A percentile compares a stretch with the other conserved stretches of the same genome.
These are phyloP conservation scores for Saccharomycopsis olivae DNA, from an alignment of 805 yeast genomes.

Conservation along the genomic window DNA sequence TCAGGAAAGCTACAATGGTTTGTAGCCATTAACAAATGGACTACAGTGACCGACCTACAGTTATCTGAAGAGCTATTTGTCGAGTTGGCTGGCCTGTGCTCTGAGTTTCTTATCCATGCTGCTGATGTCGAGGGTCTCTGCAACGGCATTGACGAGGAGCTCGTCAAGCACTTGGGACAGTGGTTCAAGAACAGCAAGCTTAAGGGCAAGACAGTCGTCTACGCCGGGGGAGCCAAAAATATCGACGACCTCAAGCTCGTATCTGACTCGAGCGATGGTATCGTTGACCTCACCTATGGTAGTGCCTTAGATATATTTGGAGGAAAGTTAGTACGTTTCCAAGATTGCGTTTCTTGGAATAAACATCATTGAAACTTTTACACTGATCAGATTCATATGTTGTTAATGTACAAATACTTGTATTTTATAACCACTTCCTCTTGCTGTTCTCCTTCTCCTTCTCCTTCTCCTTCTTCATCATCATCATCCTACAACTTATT, in stretches of 20 bases:
- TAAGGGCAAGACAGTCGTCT: constrained; percentile 45
- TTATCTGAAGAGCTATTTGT: constrained; percentile 44
- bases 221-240: constrained; percentile 94
- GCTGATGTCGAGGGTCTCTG: constrained; percentile 98
- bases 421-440: too few species aligned
- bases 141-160: constrained; percentile 75
- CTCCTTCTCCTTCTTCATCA: too few species aligned
- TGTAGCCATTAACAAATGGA: constrained; percentile 99
- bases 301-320: constrained; percentile 94
- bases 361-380: constrained; percentile 3
- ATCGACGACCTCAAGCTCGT: constrained; percentile 62
- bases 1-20: constrained; percentile 44
- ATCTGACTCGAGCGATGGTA: constrained; percentile 56
- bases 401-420: background rate
- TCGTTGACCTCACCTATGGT: constrained; percentile 88
- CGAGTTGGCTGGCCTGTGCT: constrained; percentile 52
- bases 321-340: constrained; percentile 67
- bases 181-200: constrained; percentile 41
- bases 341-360: constrained; percentile 74
- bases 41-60: constrained; percentile 61
- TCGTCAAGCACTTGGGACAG: constrained; percentile 61
- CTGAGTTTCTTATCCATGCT: constrained; percentile 89
- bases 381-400: background rate
- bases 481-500: too few species aligned
- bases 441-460: too few species aligned